Evolutionary conservation across 1,139 yeast genomes (phyloP), one percentile per base, ranked within the genome.

Genomic region (Suhomyces choctaworum): DNA sequence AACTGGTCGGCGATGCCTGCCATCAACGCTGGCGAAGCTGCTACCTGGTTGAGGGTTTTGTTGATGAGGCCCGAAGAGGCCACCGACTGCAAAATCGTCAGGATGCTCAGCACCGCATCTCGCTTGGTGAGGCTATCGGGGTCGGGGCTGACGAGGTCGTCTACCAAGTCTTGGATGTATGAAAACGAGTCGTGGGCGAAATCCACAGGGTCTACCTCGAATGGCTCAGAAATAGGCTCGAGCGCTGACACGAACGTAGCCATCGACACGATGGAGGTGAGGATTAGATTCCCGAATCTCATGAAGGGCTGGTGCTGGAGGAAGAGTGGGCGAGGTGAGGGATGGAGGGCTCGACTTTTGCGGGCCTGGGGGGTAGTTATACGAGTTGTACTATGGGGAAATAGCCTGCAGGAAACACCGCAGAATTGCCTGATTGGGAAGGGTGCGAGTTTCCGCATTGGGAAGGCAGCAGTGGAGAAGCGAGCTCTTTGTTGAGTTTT

Each of bases 31-130:
- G 50, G 42, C 7, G 50, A 45, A 9, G 37, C 45, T 0, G 73
- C 68, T 4, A 67, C 51, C 29, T 54, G 61, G 30, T 58, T 54
- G 28, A 69, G 43, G 6, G 63, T 47, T 17, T 56, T 54, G 14
- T 52, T 45, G 14, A 69, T 44, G 9, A 68, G 39, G 1, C 65
- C 66, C 2, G 72, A 63, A 15, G 44, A 32, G 35, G 53, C 58
- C 3, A 63, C 41, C 9, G 56, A 48, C 19, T 44, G 45, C 5
- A 51, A 43, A 28, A 44, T 17, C 14, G 33, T 31, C 16, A 30
- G 41, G 11, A 44, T 14, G 9, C 40, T 27, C 22, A 34, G 20
- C 4, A 29, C 36, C 28, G 41, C 48, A 35, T 50, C 64, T 42
- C 60, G 50, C 39, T 47, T 50, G 21, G 11, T 2, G 23, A 33